phyloP scores from a whole-genome alignment of 1,139 yeast genomes.

The Arxiozyma bovina region DNA sequence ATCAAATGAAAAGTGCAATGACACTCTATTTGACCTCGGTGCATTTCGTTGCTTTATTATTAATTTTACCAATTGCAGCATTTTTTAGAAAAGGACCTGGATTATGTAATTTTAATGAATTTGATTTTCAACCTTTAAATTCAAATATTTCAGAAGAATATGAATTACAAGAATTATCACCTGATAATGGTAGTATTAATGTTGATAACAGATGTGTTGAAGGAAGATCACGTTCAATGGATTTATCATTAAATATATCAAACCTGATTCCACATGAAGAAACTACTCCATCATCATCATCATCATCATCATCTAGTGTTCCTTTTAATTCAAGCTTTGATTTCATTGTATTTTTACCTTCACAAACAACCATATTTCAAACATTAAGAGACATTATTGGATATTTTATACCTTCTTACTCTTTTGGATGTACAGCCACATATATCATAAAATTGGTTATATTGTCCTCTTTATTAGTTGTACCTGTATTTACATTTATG shows the following conservation, averaged over 20 bases:
- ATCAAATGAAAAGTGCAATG: constrained; percentile 7
- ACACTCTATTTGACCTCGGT: constrained; percentile 13
- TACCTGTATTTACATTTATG: constrained; percentile 18
- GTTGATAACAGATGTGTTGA: neutral
- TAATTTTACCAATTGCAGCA: constrained; percentile 10
- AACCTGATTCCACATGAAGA: neutral
- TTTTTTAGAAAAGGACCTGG: neutral
- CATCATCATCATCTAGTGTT: neutral
- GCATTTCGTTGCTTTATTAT: constrained; percentile 11
- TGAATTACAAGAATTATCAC: neutral
- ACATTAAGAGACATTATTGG: neutral
- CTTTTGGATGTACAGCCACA: neutral
- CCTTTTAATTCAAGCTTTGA: neutral
- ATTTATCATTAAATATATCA: constrained; percentile 2
- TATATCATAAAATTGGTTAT: constrained; percentile 13
- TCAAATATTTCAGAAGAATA: neutral
- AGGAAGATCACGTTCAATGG: constrained; percentile 1
- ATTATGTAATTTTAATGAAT: neutral
- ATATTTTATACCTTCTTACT: neutral
- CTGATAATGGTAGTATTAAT: neutral
- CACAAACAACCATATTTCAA: neutral
- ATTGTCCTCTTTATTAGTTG: constrained; percentile 17
- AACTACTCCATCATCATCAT: neutral
- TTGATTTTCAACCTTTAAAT: neutral
- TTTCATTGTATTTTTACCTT: neutral